Percentiles rank a stretch among this genome's conserved stretches.
Evolutionary conservation across 2,329 filamentous ascomycete species (phyloP).

Genomic region (Fusarium denticulatum): DNA sequence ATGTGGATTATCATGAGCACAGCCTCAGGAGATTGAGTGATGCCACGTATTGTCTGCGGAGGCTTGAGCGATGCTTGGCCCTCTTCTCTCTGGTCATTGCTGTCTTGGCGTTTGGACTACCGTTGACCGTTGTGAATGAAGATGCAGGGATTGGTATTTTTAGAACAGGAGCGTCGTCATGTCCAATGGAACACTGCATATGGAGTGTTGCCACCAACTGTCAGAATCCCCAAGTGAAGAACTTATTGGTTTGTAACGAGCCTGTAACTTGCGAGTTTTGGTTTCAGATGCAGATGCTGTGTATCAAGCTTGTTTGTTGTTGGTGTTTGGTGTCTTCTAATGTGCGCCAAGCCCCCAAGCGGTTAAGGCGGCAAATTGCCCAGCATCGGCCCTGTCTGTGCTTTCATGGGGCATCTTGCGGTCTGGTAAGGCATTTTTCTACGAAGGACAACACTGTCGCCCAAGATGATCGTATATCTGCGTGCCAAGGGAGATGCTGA

Average conservation of each 20-base stretch:
- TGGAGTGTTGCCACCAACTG: not conserved
- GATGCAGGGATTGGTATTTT: conserved; percentile 18
- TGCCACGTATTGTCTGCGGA: conserved; percentile 24
- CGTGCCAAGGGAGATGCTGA: not conserved
- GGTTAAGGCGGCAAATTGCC: conserved; percentile 19
- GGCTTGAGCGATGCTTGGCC: conserved; percentile 3
- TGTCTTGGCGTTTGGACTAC: conserved; percentile 16
- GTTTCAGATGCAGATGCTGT: not conserved
- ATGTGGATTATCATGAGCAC: conserved; percentile 12
- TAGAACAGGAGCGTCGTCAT: conserved; percentile 9
- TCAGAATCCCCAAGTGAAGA: not conserved
- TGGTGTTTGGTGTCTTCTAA: not conserved
- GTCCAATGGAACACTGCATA: not conserved
- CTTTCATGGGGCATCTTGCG: not conserved
- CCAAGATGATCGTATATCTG: too few species aligned
- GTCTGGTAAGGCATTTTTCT: not conserved
- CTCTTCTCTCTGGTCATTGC: not conserved
- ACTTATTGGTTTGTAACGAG: not conserved
- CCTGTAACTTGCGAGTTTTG: not conserved
- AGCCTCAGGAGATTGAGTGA: conserved; percentile 18
- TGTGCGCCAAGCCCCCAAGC: conserved; percentile 9
- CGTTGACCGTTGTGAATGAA: conserved; percentile 1
- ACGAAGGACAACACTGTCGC: not conserved
- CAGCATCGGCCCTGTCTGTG: not conserved
- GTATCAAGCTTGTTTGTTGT: not conserved